Evolutionary conservation across 345 rosid species (phyloP).

Genomic region (Lumnitzera littorea): DNA sequence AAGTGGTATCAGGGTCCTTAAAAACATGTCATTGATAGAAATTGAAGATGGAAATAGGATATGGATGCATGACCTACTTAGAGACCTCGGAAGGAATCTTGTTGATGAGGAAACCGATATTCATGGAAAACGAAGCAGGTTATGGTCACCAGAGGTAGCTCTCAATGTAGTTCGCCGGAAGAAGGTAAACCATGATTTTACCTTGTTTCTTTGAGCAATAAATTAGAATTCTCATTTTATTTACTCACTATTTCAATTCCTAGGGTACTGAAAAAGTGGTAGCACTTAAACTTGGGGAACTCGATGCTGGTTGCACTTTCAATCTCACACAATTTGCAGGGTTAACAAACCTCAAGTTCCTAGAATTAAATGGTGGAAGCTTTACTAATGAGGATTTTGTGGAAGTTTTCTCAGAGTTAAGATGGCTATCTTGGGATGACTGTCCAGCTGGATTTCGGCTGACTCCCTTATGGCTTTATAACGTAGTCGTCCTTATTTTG

Average conservation of each 20-base stretch:
- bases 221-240: not conserved
- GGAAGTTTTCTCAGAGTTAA: conserved; percentile 6
- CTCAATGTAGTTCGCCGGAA: conserved; percentile 1
- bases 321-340: conserved; percentile 9
- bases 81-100: conserved; percentile 21
- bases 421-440: conserved; percentile 14
- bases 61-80: conserved; percentile 15
- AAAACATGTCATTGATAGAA: not conserved
- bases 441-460: conserved; percentile 6
- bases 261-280: conserved; percentile 17
- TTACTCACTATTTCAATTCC: not conserved
- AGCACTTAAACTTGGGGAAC: conserved; percentile 10
- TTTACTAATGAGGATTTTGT: conserved; percentile 1
- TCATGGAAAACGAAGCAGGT: conserved; percentile 17
- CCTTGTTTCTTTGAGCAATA: not conserved
- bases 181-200: conserved; percentile 5
- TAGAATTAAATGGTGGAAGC: not conserved
- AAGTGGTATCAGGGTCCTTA: conserved; percentile 9
- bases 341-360: conserved; percentile 16
- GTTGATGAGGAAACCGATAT: conserved; percentile 8
- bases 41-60: not conserved
- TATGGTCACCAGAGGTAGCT: conserved; percentile 19
- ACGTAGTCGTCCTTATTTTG: conserved; percentile 6
- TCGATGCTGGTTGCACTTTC: not conserved
- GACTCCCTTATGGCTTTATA: not conserved